phyloP scores from a whole-genome alignment of 176 grass and related monocot genomes.

The Carex pumila region DNA sequence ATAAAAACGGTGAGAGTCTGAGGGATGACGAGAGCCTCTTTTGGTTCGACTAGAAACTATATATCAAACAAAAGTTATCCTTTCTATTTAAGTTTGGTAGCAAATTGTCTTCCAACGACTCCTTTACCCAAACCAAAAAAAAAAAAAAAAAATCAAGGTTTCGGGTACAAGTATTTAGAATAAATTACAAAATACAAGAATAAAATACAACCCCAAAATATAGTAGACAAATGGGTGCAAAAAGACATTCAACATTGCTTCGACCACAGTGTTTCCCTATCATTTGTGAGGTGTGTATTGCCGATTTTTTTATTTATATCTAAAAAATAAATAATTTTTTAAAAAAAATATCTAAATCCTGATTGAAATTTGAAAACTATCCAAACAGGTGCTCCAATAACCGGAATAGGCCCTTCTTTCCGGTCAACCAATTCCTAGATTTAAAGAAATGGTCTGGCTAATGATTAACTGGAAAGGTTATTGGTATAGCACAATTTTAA shows the following conservation, averaged over 20 bases:
- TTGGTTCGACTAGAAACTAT: not conserved
- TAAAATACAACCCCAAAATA: not conserved
- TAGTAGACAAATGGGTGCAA: not conserved
- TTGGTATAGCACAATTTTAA: no score
- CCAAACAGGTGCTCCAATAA: no score
- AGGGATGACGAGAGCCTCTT: not conserved
- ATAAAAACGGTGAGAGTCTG: no score
- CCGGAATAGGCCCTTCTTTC: no score
- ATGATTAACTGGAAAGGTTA: no score
- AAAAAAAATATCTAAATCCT: no score
- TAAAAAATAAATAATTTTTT: no score
- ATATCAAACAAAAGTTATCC: no score
- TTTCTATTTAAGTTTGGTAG: not conserved
- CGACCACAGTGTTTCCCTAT: not conserved
- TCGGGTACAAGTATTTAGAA: not conserved
- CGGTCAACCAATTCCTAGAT: no score
- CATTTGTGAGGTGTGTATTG: not conserved
- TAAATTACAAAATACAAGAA: not conserved
- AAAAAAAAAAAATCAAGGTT: not conserved
- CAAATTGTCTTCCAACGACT: not conserved
- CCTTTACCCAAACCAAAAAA: not conserved
- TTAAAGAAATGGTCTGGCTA: no score
- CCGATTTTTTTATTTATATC: no score
- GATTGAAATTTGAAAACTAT: no score
- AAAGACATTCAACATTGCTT: not conserved